Evolutionary conservation across 768 basidiomycete genomes (phyloP).

Genomic region (Leccinum pellstonianum): DNA sequence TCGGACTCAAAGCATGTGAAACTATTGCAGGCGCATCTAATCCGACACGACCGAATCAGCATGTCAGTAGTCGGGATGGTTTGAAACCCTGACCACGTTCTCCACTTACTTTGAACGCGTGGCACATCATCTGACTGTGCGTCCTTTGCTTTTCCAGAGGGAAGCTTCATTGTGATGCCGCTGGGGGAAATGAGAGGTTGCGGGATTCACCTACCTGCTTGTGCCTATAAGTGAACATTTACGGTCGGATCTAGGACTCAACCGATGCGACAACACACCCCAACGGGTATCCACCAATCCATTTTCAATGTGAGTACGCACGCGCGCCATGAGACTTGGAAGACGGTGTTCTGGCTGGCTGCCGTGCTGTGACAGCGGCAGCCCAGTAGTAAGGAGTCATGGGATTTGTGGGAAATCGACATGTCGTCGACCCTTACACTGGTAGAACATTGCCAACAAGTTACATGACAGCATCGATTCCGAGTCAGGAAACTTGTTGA

Average conservation of each 20-base stretch:
- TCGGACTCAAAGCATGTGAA: background rate
- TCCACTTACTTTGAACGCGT: constrained; percentile 7
- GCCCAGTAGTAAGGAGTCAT: background rate
- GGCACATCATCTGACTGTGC: background rate
- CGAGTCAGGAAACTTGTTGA: background rate
- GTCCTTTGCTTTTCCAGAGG: constrained; percentile 8
- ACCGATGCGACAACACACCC: too few relatives aligned
- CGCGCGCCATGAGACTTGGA: too few relatives aligned
- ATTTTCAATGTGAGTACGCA: too few relatives aligned
- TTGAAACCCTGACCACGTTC: background rate
- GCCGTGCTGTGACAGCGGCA: background rate
- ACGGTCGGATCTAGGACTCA: too few relatives aligned
- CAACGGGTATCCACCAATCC: too few relatives aligned
- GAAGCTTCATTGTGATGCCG: constrained; percentile 8
- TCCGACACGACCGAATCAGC: background rate
- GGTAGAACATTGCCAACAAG: too few relatives aligned
- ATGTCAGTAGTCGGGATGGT: background rate
- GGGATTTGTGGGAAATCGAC: too few relatives aligned
- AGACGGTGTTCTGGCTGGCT: too few relatives aligned
- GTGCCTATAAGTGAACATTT: too few relatives aligned
- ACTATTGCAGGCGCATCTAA: constrained; percentile 4
- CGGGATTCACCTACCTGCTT: too few relatives aligned
- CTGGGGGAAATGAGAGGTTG: too few relatives aligned
- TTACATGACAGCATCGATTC: too few relatives aligned
- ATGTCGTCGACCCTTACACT: background rate